phyloP scores from a whole-genome alignment of 129 eudicot genomes.

The Dittrichia graveolens region DNA sequence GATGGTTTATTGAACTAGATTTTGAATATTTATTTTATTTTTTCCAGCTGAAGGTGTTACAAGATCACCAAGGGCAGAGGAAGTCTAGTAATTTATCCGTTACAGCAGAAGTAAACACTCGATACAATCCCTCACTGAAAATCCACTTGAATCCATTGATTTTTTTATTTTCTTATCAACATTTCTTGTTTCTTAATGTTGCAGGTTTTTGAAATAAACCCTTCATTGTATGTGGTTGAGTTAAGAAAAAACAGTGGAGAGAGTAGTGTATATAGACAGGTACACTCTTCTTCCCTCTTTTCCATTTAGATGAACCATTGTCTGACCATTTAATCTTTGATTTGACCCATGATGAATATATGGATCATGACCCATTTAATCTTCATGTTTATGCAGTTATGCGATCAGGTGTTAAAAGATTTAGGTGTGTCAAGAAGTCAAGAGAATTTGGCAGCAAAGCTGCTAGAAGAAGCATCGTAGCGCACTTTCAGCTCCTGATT shows the following conservation, averaged over 20 bases:
- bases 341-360: background rate
- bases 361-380: background rate
- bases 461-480: conserved; percentile 38
- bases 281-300: conserved; percentile 16
- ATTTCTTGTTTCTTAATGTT: background rate
- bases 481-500: background rate
- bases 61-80: conserved; percentile 60
- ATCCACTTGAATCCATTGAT: background rate
- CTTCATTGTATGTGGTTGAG: conserved; percentile 81
- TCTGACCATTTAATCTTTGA: background rate
- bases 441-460: conserved; percentile 54
- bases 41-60: conserved; percentile 67
- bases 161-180: conserved; percentile 12
- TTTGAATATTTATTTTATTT: conserved; percentile 24
- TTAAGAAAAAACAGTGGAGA: conserved; percentile 80
- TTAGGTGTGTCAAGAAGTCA: conserved; percentile 64
- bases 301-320: too few relatives aligned
- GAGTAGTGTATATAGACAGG: conserved; percentile 75
- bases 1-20: too few relatives aligned
- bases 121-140: background rate
- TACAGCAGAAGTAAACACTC: conserved; percentile 76
- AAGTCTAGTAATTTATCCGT: conserved; percentile 63
- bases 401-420: conserved; percentile 66
- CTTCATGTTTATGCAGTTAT: conserved; percentile 57
- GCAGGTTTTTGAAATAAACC: conserved; percentile 91